phyloP scores from a whole-genome alignment of 177 flowering plant species.

The Vitis hybrid region DNA sequence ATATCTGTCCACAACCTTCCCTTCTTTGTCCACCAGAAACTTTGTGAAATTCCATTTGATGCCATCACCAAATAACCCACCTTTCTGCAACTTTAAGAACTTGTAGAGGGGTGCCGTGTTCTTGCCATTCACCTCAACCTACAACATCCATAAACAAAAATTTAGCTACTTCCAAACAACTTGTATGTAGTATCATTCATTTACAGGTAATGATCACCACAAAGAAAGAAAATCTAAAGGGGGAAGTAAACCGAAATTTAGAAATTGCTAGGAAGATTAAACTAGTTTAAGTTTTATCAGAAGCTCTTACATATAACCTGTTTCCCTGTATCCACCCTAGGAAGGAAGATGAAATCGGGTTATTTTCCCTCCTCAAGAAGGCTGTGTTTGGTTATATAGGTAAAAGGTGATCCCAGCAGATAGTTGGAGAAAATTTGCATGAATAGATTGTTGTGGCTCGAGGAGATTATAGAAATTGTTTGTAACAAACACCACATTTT shows the following conservation, averaged over 20 bases:
- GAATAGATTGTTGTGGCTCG: too few species aligned
- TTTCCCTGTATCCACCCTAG: too few species aligned
- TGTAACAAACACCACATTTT: too few species aligned
- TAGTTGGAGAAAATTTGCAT: too few species aligned
- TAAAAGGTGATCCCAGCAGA: too few species aligned
- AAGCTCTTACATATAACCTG: too few species aligned
- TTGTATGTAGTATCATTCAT: neutral
- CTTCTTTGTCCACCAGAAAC: conserved; percentile 79
- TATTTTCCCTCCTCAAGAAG: too few species aligned
- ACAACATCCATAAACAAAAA: neutral
- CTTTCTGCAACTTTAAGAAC: conserved; percentile 67
- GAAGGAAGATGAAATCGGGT: too few species aligned
- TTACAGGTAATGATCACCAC: neutral
- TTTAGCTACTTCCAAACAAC: neutral
- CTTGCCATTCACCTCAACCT: conserved; percentile 88
- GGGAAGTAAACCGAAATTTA: too few species aligned
- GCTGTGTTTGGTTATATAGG: too few species aligned
- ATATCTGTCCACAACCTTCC: conserved; percentile 76
- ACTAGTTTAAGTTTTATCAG: neutral
- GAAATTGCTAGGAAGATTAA: neutral
- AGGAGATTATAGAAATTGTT: too few species aligned
- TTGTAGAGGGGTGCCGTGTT: conserved; percentile 72
- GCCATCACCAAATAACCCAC: conserved; percentile 60
- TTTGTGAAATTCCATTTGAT: conserved; percentile 96
- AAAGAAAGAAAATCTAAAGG: neutral